A percentile compares a stretch with the other conserved stretches of the same genome.
phyloP scores from a whole-genome alignment of 495 filamentous ascomycete species.

The Penicillium flavigenum region DNA sequence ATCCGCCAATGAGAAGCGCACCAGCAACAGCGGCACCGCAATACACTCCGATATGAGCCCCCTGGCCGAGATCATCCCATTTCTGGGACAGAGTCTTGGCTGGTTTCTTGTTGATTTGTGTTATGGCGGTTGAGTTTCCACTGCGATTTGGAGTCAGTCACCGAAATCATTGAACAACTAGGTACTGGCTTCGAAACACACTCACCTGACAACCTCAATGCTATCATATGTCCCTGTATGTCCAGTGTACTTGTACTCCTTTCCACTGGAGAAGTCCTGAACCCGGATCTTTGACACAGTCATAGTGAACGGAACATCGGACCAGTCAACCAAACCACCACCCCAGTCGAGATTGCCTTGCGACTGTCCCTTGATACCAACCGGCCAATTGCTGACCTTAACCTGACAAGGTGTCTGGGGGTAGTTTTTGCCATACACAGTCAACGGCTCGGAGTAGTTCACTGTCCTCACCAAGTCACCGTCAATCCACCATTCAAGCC shows the following conservation, averaged over 20 bases:
- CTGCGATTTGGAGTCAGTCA: slow-evolving; percentile 38
- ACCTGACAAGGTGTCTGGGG: slow-evolving; percentile 67
- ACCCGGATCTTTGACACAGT: slow-evolving; percentile 50
- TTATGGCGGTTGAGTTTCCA: slow-evolving; percentile 58
- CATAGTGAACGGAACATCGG: slow-evolving; percentile 60
- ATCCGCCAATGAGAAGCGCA: slow-evolving; percentile 8
- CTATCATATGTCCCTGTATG: slow-evolving; percentile 32
- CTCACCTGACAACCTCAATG: slow-evolving; percentile 51
- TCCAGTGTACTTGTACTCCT: slow-evolving; percentile 37
- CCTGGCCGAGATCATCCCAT: slow-evolving; percentile 54
- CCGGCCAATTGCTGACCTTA: slow-evolving; percentile 28
- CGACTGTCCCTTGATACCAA: slow-evolving; percentile 49
- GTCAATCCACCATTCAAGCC: slow-evolving; percentile 75
- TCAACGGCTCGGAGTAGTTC: slow-evolving; percentile 32
- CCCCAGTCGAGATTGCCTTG: slow-evolving; percentile 61
- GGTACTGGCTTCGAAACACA: slow-evolving; percentile 9
- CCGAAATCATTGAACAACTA: neutral
- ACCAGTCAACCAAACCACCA: slow-evolving; percentile 67
- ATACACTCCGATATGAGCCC: slow-evolving; percentile 43
- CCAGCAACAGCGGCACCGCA: slow-evolving; percentile 14
- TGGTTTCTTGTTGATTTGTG: slow-evolving; percentile 27
- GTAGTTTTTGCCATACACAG: slow-evolving; percentile 57
- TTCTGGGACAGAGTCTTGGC: slow-evolving; percentile 51
- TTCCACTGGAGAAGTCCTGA: slow-evolving; percentile 35
- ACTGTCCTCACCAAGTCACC: slow-evolving; percentile 66